A percentile compares a stretch with the other conserved stretches of the same genome.
Conservation (phyloP, 2,329 filamentous ascomycete genomes). For the Alternaria ethzedia region DNA sequence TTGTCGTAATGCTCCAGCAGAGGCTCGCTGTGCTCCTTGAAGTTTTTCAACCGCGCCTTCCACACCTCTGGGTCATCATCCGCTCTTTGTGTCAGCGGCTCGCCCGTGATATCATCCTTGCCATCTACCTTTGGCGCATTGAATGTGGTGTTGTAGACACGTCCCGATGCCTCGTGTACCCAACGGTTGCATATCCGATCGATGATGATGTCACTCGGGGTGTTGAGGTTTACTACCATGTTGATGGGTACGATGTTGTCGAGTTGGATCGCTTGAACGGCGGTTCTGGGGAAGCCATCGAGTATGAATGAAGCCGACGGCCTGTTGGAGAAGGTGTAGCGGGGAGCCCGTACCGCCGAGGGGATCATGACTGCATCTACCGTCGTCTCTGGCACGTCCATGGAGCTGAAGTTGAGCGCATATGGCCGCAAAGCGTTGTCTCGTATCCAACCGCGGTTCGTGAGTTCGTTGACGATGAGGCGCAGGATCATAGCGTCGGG, state of each 20-base stretch:
- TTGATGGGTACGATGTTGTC: slow-evolving; percentile 92
- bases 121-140: slow-evolving; percentile 82
- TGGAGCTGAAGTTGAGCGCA: slow-evolving; percentile 51
- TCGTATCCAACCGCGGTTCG: slow-evolving; percentile 81
- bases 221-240: slow-evolving; percentile 84
- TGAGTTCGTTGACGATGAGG: slow-evolving; percentile 89
- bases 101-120: slow-evolving; percentile 88
- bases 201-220: slow-evolving; percentile 84
- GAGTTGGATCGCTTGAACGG: slow-evolving; percentile 76
- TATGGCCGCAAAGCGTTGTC: slow-evolving; percentile 55
- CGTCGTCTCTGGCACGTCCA: slow-evolving; percentile 38
- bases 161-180: slow-evolving; percentile 89
- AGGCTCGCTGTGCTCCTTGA: slow-evolving; percentile 84
- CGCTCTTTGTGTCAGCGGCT: slow-evolving; percentile 77
- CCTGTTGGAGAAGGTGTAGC: slow-evolving; percentile 64
- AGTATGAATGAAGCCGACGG: slow-evolving; percentile 89
- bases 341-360: slow-evolving; percentile 41
- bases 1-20: slow-evolving; percentile 88
- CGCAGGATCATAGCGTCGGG: slow-evolving; percentile 90
- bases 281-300: slow-evolving; percentile 93
- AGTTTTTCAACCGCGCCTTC: slow-evolving; percentile 78
- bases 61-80: slow-evolving; percentile 91
- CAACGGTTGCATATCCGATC: slow-evolving; percentile 89
- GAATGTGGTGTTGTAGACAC: slow-evolving; percentile 95
- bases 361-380: slow-evolving; percentile 54